Base-by-base conservation (phyloP, 495 filamentous ascomycete genomes). In the Hypomontagnella submonticulosa region DNA sequence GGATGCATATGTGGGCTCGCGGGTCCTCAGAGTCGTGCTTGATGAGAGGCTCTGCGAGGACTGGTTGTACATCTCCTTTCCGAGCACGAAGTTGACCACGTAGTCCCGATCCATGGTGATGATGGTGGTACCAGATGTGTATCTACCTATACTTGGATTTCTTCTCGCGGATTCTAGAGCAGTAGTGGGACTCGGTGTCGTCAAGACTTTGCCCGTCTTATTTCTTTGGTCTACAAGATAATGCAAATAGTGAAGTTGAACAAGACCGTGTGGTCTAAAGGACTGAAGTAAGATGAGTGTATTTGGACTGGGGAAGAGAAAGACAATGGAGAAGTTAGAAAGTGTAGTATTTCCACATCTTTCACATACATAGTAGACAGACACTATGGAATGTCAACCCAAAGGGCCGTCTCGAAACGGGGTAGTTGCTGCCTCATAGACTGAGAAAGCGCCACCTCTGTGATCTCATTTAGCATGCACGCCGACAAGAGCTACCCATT, bases 201-300 rank as follows among this genome's bases (percentile, higher is more conserved):
- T 27, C 23, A 27, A 27, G 23, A 27, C 6, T 27, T 6, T 27
- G 13, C 19, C 49, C 2, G 23, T 58, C 16, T 53, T 18, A n/a
- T 18, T 50, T 36, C 36, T 34, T n/a, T n/a, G 15, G 36, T 34
- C 43, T 20, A 48, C 34, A 54, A 63, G 54, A 55, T 54, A 68
- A 46, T 60, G 65, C 62, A 62, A 23, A 61, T 55, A 62, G 40
- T 54, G 49, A 49, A 54, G 27, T 59, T 27, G 3, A 27, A 27
- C 6, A 27, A 4, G 38, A 18, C 40, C 18, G 19, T 23, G 27
- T 49, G 54, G 32, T 38, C 43, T 44, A 5, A 51, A 12, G 50
- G 46, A 11, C 38, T 36, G 38, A 49, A 36, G 37, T 20, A 46
- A 54, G 19, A 60, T 42, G 41, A 33, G 61, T 55, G 30, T 52